These are phyloP conservation scores for Chlamydomonas incerta DNA, from an alignment of 139 green algal genomes.

Conservation along the genomic window DNA sequence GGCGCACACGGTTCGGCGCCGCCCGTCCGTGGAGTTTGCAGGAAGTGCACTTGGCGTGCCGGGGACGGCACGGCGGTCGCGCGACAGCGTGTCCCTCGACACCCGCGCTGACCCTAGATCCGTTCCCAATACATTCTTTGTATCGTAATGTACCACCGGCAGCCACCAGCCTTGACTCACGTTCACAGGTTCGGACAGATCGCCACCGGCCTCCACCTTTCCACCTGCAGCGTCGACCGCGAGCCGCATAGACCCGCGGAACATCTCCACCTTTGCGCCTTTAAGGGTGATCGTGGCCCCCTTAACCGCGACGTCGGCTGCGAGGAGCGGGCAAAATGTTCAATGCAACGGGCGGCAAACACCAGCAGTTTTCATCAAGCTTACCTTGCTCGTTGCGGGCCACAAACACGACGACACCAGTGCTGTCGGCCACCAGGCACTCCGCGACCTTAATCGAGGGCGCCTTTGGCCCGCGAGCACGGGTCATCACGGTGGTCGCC, in stretches of 20 bases:
- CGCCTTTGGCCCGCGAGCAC: constrained; percentile 52
- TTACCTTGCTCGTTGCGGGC: constrained; percentile 88
- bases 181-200: background rate
- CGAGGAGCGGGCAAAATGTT: background rate
- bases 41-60: too few relatives aligned
- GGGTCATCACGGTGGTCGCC: constrained; percentile 75
- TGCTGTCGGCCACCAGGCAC: constrained; percentile 89
- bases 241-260: constrained; percentile 89
- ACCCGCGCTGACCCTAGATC: too few relatives aligned
- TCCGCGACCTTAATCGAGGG: constrained; percentile 78
- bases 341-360: background rate
- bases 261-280: constrained; percentile 95
- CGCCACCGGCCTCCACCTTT: constrained; percentile 67
- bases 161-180: background rate
- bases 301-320: constrained; percentile 82
- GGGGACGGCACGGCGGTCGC: too few relatives aligned
- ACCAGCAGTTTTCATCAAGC: background rate
- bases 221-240: constrained; percentile 84
- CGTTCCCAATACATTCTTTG: background rate
- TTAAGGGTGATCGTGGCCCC: constrained; percentile 78
- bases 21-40: too few relatives aligned
- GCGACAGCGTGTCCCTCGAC: too few relatives aligned
- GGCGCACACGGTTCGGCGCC: too few relatives aligned
- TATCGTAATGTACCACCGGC: too few relatives aligned
- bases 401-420: constrained; percentile 85